Evolutionary conservation across 257 asterid genomes (phyloP), one percentile per base, ranked within the genome.

Genomic region (Coffea canephora): DNA sequence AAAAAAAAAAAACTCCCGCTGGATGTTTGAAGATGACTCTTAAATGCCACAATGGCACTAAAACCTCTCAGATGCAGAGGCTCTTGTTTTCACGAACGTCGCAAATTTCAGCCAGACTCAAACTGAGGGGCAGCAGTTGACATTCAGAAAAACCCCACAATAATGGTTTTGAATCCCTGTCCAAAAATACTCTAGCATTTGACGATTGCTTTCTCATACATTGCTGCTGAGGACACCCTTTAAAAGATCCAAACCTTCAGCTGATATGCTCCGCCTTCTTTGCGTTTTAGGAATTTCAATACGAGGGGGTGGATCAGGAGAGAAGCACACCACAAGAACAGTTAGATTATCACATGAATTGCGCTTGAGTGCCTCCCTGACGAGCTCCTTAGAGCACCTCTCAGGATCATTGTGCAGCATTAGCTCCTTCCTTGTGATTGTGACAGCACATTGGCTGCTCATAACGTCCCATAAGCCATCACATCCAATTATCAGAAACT

Each of bases 401-500:
- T 85, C 89, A 0, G 97, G 97, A 81, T 94, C 93, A 46, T 92
- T 94, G 77, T 94, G 98, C 52, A 66, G 27, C 97, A 91, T 94
- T 8, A 94, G 94, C 82, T 89, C 94, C 77, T 91, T 90, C 80
- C 98, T 85, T n/a, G 91, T 93, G 12, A 94, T 86, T 34, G 97
- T 92, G 18, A 94, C 97, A 0, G 97, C 97, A 36, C 88, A 94
- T 71, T 91, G 97, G 84, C 97, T 94, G 50, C 98, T 94, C 97
- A 92, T 94, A 16, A 94, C 96, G 59, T 94, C 97, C 98, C 98
- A 94, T 19, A 94, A 77, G 19, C 98, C 98, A 81, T 94, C 97
- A 15, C 97, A 91, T 2, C 97, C 98, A 1, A 92, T 91, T 39
- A 94, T 90, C 84, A 94, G 79, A 86, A 94, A 94, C 90, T 94